Evolutionary conservation across 805 yeast species (phyloP).

Genomic region (Pichia kluyveri): DNA sequence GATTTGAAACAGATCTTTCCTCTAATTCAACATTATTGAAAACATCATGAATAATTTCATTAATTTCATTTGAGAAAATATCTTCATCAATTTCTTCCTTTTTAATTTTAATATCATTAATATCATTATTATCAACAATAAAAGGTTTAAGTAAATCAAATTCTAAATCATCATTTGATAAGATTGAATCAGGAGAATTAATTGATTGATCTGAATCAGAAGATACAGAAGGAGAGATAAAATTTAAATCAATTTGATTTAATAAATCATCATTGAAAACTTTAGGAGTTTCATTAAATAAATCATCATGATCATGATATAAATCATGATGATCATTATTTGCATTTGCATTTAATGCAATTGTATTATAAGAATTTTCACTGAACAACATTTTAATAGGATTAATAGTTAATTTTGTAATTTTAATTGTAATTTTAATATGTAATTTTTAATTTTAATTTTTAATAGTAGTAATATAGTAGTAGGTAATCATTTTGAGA

Average conservation of each 20-base stretch:
- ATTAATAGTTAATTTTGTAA: neutral
- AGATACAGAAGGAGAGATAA: neutral
- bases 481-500: too few species aligned
- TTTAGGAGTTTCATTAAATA: neutral
- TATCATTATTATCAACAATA: slow-evolving; percentile 31
- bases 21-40: neutral
- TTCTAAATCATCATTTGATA: neutral
- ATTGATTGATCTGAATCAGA: neutral
- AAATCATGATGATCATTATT: neutral
- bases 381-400: neutral
- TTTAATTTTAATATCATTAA: too few species aligned
- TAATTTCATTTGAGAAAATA: neutral
- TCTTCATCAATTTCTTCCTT: slow-evolving; percentile 2
- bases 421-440: too few species aligned
- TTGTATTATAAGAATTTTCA: neutral
- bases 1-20: too few species aligned
- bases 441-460: too few species aligned
- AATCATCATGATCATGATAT: neutral
- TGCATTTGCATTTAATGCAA: neutral
- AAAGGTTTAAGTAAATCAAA: slow-evolving; percentile 25
- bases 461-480: neutral
- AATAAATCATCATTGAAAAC: slow-evolving; percentile 4
- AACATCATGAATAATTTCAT: neutral
- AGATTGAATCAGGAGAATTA: neutral
- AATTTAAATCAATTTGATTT: slow-evolving; percentile 4